Evolutionary conservation across 2,329 filamentous ascomycete genomes (phyloP).

Genomic region (Pyrenophora seminiperda): DNA sequence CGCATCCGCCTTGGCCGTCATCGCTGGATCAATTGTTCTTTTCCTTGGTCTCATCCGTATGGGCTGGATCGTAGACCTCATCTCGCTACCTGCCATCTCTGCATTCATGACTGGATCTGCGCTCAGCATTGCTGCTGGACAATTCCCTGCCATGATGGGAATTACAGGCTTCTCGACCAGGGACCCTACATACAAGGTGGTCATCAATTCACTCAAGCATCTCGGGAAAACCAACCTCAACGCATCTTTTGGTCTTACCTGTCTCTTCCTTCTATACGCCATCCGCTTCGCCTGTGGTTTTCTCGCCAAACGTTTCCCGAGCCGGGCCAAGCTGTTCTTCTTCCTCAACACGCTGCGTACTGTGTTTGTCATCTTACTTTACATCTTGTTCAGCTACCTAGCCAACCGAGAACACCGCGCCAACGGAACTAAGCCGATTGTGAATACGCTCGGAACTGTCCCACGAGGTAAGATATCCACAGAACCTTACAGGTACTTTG

Average conservation of each 20-base stretch:
- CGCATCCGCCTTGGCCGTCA: slow-evolving; percentile 69
- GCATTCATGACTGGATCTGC: slow-evolving; percentile 99
- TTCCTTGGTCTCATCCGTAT: slow-evolving; percentile 78
- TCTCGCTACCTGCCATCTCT: slow-evolving; percentile 86
- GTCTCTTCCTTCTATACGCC: slow-evolving; percentile 76
- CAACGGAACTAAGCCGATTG: slow-evolving; percentile 60
- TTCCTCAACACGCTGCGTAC: slow-evolving; percentile 90
- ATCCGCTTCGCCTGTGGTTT: slow-evolving; percentile 66
- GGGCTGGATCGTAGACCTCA: slow-evolving; percentile 93
- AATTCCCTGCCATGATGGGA: slow-evolving; percentile 82
- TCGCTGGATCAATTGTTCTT: slow-evolving; percentile 79
- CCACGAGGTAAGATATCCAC: slow-evolving; percentile 65
- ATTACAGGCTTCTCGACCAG: slow-evolving; percentile 75
- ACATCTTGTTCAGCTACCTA: slow-evolving; percentile 87
- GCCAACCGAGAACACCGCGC: slow-evolving; percentile 65
- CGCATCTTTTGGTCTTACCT: slow-evolving; percentile 84
- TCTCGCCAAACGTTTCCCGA: slow-evolving; percentile 70
- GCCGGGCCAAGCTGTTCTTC: slow-evolving; percentile 76
- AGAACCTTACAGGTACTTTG: neutral
- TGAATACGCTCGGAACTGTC: slow-evolving; percentile 75
- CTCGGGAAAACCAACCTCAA: slow-evolving; percentile 69
- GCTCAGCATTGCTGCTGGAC: slow-evolving; percentile 83
- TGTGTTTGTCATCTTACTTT: slow-evolving; percentile 87
- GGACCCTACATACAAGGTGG: slow-evolving; percentile 77
- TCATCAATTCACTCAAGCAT: slow-evolving; percentile 80